These are phyloP conservation scores for Theileria parva DNA, from an alignment of 169 alveolate species.

Conservation along the genomic window DNA sequence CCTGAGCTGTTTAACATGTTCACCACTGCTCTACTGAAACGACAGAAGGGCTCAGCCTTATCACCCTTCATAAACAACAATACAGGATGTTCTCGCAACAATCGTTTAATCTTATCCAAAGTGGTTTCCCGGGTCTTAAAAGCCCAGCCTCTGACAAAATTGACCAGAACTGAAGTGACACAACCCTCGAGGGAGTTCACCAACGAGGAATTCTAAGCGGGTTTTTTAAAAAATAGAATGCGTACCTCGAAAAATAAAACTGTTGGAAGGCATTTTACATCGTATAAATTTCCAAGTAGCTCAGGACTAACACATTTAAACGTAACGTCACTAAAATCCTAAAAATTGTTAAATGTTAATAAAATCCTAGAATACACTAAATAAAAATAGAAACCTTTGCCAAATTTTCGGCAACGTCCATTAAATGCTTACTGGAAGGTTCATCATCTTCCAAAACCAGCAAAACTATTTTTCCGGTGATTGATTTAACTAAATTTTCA, in stretches of 20 bases:
- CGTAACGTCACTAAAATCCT: constrained; percentile 46
- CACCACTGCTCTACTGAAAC: constrained; percentile 77
- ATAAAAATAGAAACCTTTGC: constrained; percentile 23
- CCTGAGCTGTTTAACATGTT: constrained; percentile 71
- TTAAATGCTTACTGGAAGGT: constrained; percentile 42
- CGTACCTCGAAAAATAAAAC: constrained; percentile 47
- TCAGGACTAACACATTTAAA: constrained; percentile 19
- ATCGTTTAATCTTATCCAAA: constrained; percentile 52
- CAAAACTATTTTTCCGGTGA: constrained; percentile 57
- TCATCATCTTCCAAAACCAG: constrained; percentile 29
- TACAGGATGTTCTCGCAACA: constrained; percentile 65
- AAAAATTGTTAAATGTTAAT: background rate
- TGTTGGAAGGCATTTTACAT: constrained; percentile 27
- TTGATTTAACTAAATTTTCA: background rate
- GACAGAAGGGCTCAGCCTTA: constrained; percentile 78
- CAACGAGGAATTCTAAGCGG: constrained; percentile 33
- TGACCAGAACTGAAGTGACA: constrained; percentile 59
- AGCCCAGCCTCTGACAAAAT: constrained; percentile 49
- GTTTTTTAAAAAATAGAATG: background rate
- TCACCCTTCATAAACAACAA: constrained; percentile 82
- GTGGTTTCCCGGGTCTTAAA: constrained; percentile 27
- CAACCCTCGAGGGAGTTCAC: constrained; percentile 61
- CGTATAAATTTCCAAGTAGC: constrained; percentile 1
- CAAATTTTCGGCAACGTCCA: constrained; percentile 24
- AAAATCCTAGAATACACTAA: background rate